Percentiles rank a stretch among this genome's conserved stretches.
Conservation (phyloP, 805 yeast genomes). For the Starmerella stigmatis region DNA sequence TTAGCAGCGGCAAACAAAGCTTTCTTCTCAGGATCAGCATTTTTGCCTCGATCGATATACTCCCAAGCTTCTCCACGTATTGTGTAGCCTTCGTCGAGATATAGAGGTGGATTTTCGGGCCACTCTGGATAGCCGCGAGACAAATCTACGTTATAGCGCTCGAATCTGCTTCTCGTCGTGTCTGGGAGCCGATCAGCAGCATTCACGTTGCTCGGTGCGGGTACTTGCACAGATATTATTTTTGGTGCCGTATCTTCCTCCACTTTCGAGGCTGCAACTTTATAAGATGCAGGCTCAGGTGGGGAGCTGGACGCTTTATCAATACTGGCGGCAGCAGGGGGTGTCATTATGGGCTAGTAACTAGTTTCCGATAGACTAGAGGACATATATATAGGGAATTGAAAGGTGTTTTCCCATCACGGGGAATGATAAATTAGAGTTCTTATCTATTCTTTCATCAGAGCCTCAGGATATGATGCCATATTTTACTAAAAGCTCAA, state of each 20-base stretch:
- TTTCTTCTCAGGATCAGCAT: conserved; percentile 22
- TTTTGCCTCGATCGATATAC: conserved; percentile 12
- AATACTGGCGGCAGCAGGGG: no score
- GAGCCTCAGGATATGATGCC: background rate
- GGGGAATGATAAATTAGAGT: background rate
- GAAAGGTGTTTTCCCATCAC: background rate
- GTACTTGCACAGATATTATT: background rate
- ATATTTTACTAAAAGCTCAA: no score
- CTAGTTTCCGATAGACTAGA: no score
- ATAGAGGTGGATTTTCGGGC: conserved; percentile 9
- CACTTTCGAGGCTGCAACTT: no score
- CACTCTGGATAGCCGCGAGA: conserved; percentile 12
- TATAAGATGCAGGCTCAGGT: no score
- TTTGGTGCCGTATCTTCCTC: background rate
- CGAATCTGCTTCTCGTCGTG: conserved; percentile 5
- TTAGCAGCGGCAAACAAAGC: conserved; percentile 35
- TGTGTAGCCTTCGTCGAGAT: conserved; percentile 9
- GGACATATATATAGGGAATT: no score
- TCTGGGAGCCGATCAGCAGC: conserved; percentile 8
- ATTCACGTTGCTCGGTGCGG: background rate
- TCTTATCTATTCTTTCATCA: background rate
- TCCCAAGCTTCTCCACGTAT: conserved; percentile 10
- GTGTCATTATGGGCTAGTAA: no score
- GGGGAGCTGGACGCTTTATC: no score
- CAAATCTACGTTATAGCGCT: conserved; percentile 12